These are phyloP conservation scores for Adansonia rubrostipa DNA, from an alignment of 441 rosid species.

Conservation along the genomic window DNA sequence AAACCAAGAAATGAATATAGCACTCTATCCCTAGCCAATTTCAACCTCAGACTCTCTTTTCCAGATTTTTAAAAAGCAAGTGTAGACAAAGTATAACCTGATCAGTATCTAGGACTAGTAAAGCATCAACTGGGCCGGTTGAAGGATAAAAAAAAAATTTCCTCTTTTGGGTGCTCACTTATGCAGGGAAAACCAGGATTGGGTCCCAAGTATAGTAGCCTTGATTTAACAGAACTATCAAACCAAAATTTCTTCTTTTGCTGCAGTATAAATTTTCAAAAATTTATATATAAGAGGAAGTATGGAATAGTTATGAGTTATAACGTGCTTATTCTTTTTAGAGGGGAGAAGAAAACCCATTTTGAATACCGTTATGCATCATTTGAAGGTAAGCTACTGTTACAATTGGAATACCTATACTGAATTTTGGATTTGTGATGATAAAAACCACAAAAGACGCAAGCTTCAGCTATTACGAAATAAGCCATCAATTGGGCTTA, in stretches of 20 bases:
- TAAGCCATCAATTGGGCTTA: neutral
- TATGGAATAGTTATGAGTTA: neutral
- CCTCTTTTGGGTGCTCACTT: slow-evolving; percentile 44
- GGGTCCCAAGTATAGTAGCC: slow-evolving; percentile 66
- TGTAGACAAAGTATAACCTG: slow-evolving; percentile 52
- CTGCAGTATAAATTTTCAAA: slow-evolving; percentile 42
- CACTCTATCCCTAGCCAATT: neutral
- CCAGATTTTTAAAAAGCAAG: neutral
- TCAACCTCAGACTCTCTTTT: neutral
- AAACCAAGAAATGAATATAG: slow-evolving; percentile 20
- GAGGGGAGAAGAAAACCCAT: neutral
- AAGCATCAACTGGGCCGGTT: slow-evolving; percentile 57
- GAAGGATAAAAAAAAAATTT: slow-evolving; percentile 57
- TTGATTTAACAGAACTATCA: slow-evolving; percentile 66
- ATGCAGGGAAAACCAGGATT: slow-evolving; percentile 62
- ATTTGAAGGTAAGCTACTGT: neutral
- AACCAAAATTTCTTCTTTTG: slow-evolving; percentile 81
- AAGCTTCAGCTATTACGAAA: neutral
- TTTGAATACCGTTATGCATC: neutral
- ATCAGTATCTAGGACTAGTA: slow-evolving; percentile 74
- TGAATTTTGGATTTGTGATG: neutral
- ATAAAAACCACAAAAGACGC: neutral
- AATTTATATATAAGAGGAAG: neutral
- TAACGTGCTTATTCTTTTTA: slow-evolving; percentile 3
- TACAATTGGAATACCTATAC: neutral